Conservation (phyloP, 2,329 filamentous ascomycete species). For the Aspergillus neoniger region DNA sequence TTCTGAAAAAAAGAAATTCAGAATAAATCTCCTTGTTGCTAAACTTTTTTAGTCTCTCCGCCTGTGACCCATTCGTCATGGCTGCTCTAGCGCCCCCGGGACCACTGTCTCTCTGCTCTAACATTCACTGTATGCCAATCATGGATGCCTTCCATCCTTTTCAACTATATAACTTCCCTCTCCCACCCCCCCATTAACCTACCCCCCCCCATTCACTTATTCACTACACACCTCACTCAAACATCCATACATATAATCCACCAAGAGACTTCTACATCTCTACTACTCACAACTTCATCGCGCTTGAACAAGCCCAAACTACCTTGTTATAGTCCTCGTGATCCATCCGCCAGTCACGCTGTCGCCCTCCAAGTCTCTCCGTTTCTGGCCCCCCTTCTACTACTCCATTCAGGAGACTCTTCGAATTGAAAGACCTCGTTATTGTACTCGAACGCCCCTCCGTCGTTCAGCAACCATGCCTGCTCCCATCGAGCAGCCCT, state of each 20-base stretch:
- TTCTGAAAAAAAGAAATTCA: too few relatives aligned
- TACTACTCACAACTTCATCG: background rate
- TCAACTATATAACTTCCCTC: slow-evolving; percentile 16
- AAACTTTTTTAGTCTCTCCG: background rate
- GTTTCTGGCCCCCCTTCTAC: slow-evolving; percentile 25
- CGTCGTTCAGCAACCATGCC: slow-evolving; percentile 36
- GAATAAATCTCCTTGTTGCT: background rate
- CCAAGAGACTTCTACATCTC: background rate
- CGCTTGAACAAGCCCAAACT: background rate
- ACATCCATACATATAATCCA: background rate
- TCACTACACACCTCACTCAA: background rate
- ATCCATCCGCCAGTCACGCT: slow-evolving; percentile 27
- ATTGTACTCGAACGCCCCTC: slow-evolving; percentile 20
- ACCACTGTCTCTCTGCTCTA: background rate
- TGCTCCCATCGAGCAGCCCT: slow-evolving; percentile 27
- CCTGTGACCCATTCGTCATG: slow-evolving; percentile 25
- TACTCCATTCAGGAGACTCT: slow-evolving; percentile 23
- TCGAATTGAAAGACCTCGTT: slow-evolving; percentile 17
- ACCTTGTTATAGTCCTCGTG: background rate
- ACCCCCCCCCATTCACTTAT: background rate
- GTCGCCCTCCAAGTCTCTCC: slow-evolving; percentile 32
- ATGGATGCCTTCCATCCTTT: slow-evolving; percentile 14
- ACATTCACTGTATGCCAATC: slow-evolving; percentile 1
- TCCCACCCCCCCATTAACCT: background rate
- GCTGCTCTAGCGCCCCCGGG: slow-evolving; percentile 3